Percentiles rank a stretch among this genome's conserved stretches.
Evolutionary conservation across 768 basidiomycete genomes (phyloP).

Genomic region (Podaxis rugospora): DNA sequence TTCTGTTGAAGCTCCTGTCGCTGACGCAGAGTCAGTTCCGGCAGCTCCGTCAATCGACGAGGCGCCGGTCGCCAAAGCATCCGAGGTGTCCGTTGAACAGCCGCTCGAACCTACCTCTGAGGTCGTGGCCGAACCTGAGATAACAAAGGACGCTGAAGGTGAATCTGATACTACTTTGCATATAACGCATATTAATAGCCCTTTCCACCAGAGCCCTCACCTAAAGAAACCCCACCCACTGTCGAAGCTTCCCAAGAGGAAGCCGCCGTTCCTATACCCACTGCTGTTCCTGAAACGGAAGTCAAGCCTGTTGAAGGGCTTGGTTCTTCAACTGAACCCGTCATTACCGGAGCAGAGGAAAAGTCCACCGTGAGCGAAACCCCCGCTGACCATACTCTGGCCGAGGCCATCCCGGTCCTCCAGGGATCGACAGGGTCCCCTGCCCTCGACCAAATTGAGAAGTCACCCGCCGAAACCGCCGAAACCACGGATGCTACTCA

Average conservation of each 20-base stretch:
- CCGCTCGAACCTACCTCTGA: not conserved
- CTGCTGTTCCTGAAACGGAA: not conserved
- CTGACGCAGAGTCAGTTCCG: not conserved
- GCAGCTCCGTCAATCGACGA: constrained; percentile 1
- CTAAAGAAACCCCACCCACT: not conserved
- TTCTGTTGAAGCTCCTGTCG: not conserved
- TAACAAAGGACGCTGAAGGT: not conserved
- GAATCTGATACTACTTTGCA: not conserved
- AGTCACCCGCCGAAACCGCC: not conserved
- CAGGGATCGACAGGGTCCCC: not conserved
- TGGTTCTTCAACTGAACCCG: not conserved
- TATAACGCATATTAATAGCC: not conserved
- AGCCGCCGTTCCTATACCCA: not conserved
- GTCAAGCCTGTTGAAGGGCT: not conserved
- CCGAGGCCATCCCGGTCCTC: not conserved
- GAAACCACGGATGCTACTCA: not conserved
- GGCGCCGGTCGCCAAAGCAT: constrained; percentile 1
- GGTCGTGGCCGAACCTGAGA: not conserved
- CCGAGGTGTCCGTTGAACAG: not conserved
- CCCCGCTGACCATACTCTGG: not conserved
- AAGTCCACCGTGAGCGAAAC: not conserved
- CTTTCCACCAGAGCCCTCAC: not conserved
- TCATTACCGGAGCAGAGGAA: not conserved
- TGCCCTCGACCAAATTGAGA: not conserved
- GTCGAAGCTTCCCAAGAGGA: not conserved